phyloP scores from a whole-genome alignment of 306 rosid genomes.

The Luffa acutangula region DNA sequence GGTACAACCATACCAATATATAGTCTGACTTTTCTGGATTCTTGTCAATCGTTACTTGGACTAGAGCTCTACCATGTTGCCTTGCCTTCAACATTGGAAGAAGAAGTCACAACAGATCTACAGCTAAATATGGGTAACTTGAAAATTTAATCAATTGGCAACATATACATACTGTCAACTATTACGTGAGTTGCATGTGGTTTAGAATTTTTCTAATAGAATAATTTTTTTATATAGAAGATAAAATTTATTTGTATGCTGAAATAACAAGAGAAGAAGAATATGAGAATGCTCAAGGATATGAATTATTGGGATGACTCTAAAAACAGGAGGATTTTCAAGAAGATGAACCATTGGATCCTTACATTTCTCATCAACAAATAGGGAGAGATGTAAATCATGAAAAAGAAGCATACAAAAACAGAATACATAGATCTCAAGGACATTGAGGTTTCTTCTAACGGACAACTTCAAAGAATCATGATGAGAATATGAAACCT shows the following conservation, averaged over 20 bases:
- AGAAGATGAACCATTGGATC: neutral
- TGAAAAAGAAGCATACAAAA: neutral
- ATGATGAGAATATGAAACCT: neutral
- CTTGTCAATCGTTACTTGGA: slow-evolving; percentile 50
- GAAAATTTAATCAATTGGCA: neutral
- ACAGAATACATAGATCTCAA: neutral
- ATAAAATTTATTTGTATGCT: neutral
- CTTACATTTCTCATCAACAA: neutral
- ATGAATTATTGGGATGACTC: neutral
- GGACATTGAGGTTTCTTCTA: neutral
- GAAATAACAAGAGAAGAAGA: neutral
- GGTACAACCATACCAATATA: slow-evolving; percentile 45
- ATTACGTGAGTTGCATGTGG: neutral
- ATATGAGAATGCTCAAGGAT: neutral
- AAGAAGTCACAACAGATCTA: slow-evolving; percentile 7
- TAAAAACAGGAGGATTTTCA: neutral
- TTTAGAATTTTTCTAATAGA: neutral
- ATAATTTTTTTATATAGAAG: neutral
- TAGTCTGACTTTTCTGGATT: slow-evolving; percentile 68
- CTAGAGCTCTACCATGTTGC: slow-evolving; percentile 73
- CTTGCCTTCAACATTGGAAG: slow-evolving; percentile 48
- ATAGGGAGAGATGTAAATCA: neutral
- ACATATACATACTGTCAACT: neutral
- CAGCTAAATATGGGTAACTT: neutral
- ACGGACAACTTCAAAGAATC: neutral